phyloP scores from a whole-genome alignment of 2,329 filamentous ascomycete species.

The Gnomoniopsis smithogilvyi region DNA sequence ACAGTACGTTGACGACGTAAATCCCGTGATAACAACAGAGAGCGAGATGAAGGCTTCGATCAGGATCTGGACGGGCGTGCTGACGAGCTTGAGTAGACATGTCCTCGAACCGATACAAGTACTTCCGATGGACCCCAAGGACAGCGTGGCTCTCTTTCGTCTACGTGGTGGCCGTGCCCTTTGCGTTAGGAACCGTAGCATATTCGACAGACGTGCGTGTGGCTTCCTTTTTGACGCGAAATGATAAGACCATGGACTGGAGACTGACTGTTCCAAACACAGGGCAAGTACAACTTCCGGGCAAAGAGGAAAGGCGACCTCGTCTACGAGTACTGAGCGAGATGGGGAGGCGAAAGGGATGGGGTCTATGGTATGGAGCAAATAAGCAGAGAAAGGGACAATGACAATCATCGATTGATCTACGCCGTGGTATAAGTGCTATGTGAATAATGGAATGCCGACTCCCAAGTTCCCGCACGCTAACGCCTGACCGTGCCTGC shows the following conservation, averaged over 20 bases:
- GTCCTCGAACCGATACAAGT: conserved; percentile 81
- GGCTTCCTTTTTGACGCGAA: conserved; percentile 5
- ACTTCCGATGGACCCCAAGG: conserved; percentile 88
- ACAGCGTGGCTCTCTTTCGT: conserved; percentile 77
- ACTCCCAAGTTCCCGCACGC: too few species aligned
- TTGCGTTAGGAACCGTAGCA: conserved; percentile 65
- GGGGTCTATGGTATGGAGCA: conserved; percentile 5
- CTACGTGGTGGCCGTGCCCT: conserved; percentile 72
- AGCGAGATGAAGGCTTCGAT: not conserved
- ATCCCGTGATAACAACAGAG: not conserved
- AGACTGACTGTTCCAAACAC: conserved; percentile 11
- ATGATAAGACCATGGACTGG: not conserved
- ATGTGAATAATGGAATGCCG: too few species aligned
- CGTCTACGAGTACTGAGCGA: conserved; percentile 69
- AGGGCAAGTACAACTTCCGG: conserved; percentile 85
- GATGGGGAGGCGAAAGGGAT: not conserved
- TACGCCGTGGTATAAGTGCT: not conserved
- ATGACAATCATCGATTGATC: not conserved
- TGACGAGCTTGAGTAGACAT: conserved; percentile 58
- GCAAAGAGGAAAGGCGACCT: conserved; percentile 86
- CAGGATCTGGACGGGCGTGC: not conserved
- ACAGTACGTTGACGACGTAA: conserved; percentile 33
- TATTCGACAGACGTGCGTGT: conserved; percentile 82
- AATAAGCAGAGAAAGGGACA: not conserved
- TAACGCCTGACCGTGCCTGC: too few species aligned